Evolutionary conservation across 352 stramenopile species (phyloP).

Genomic region (Phytophthora constricta): DNA sequence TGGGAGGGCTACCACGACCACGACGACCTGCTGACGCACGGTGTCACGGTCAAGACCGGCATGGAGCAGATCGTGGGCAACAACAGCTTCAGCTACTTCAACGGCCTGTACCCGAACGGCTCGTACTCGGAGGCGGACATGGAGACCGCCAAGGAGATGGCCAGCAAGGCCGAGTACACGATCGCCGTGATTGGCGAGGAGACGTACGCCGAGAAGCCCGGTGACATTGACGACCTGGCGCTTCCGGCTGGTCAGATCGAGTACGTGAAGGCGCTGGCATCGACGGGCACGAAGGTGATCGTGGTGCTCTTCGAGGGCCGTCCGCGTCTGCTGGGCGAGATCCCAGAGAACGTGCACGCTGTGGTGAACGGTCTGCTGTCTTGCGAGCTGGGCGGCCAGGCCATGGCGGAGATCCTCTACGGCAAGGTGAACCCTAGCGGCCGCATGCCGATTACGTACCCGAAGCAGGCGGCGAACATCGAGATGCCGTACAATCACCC

Average conservation of each 20-base stretch:
- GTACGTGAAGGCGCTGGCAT: conserved; percentile 64
- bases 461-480: conserved; percentile 48
- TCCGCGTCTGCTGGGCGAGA: conserved; percentile 57
- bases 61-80: conserved; percentile 33
- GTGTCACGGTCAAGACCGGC: conserved; percentile 48
- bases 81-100: conserved; percentile 44
- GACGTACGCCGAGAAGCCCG: conserved; percentile 76
- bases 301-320: conserved; percentile 72
- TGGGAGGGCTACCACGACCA: conserved; percentile 71
- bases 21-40: conserved; percentile 40
- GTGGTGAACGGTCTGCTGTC: conserved; percentile 72
- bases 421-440: conserved; percentile 75
- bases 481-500: conserved; percentile 68
- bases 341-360: conserved; percentile 54
- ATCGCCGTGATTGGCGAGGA: conserved; percentile 72
- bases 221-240: conserved; percentile 70
- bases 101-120: conserved; percentile 48
- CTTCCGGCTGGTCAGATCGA: conserved; percentile 64
- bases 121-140: conserved; percentile 43
- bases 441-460: conserved; percentile 76
- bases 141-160: conserved; percentile 49
- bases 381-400: conserved; percentile 69
- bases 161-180: conserved; percentile 44
- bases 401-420: conserved; percentile 77
- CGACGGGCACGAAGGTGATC: conserved; percentile 67